Base-by-base conservation (phyloP, 306 rosid species). In the Cucurbita argyrosperma region DNA sequence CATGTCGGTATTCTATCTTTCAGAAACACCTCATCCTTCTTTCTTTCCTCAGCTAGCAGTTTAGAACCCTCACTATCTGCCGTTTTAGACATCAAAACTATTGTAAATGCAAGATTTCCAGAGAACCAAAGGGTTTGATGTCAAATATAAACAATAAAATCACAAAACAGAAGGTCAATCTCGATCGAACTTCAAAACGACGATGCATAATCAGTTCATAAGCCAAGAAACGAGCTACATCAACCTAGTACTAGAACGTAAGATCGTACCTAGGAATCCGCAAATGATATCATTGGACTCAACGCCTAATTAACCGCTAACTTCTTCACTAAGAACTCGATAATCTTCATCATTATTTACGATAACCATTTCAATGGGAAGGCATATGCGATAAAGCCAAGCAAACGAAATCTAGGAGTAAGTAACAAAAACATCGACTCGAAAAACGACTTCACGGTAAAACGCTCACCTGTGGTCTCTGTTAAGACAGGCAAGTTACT, bases 1-100 rank as follows among this genome's bases (percentile, higher is more conserved):
- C 97, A 95, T 65, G 87, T 67, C 8, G 97, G 96, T 61, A 94
- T 91, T 47, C 86, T 23, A 69, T 91, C 99, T 84, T 85, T 91
- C 2, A 94, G 84, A 84, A 94, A 94, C 78, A 89, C 65, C 74
- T 79, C 91, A 46, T 85, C 86, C 87, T 88, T 85, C 76, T 50
- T 84, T 76, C 77, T 88, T 59, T 87, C 78, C 79, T 89, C 97
- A 55, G 54, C 56, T 38, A 67, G 59, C 73, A 85, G 79, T 45
- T 76, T 76, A 74, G 89, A 88, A 80, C 39, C 72, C 60, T 83
- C 88, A 40, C 58, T 82, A 69, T 79, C 99, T 89, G 89, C 80
- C 62, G 68, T 69, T 53, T 47, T 58, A 82, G 23, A 80, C 76
- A 82, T 9, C 49, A 45, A 1, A 45, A 45, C 49, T 8, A 54